Percentiles rank a stretch among this genome's conserved stretches.
These are phyloP conservation scores for Mucuna pruriens DNA, from an alignment of 306 rosid species.

Conservation along the genomic window DNA sequence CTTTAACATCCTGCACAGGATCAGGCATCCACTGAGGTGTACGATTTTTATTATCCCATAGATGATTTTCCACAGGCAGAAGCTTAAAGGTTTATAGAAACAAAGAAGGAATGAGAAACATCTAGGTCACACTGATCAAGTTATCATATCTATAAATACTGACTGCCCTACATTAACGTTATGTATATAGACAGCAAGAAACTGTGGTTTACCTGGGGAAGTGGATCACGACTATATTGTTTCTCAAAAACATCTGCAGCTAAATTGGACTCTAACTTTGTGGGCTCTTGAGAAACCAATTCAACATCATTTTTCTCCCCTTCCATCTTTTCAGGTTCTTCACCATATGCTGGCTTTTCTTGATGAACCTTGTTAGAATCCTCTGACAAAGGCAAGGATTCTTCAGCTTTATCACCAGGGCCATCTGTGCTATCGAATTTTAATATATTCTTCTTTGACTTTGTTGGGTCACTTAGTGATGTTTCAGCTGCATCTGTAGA, in stretches of 20 bases:
- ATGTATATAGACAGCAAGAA: slow-evolving; percentile 6
- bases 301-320: slow-evolving; percentile 39
- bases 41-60: slow-evolving; percentile 37
- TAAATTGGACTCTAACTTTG: slow-evolving; percentile 28
- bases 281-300: slow-evolving; percentile 38
- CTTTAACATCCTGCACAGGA: slow-evolving; percentile 44
- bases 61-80: slow-evolving; percentile 44
- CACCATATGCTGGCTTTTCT: slow-evolving; percentile 35
- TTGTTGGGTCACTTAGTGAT: slow-evolving; percentile 25
- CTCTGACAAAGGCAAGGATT: slow-evolving; percentile 33
- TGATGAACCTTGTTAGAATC: slow-evolving; percentile 35
- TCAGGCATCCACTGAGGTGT: slow-evolving; percentile 38
- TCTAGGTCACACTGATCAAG: background rate
- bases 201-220: slow-evolving; percentile 48
- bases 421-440: slow-evolving; percentile 26
- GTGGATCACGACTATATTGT: slow-evolving; percentile 45
- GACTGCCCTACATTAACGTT: background rate
- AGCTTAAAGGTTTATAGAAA: slow-evolving; percentile 34
- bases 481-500: slow-evolving; percentile 37
- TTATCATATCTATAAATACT: slow-evolving; percentile 11
- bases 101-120: background rate
- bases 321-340: slow-evolving; percentile 26
- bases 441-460: slow-evolving; percentile 32
- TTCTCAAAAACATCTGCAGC: slow-evolving; percentile 30
- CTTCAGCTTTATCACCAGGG: slow-evolving; percentile 34